Base-by-base conservation (phyloP, 768 basidiomycete species). In the Rhodotorula taiwanensis region DNA sequence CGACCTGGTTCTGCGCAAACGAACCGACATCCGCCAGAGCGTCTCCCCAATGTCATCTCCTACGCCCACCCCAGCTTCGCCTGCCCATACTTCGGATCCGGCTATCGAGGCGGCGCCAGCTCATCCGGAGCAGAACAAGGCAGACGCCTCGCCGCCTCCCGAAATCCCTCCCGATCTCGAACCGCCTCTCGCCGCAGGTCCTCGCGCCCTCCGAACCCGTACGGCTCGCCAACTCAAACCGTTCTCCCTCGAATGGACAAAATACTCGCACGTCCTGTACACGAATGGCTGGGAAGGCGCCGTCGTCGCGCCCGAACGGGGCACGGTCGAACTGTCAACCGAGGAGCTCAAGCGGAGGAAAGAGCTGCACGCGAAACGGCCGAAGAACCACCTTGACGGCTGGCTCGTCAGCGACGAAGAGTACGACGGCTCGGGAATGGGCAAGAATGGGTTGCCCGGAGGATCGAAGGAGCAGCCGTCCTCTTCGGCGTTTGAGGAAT, bases 241-340 rank as follows among this genome's bases (percentile, higher is more conserved):
- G 5, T 71, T 64, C 60, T 59, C 67, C 15, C 56, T 51, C 44
- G 71, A 71, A 44, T 62, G 66, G 31, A 44, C 59, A 5, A 31
- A 28, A n/a, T 72, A 72, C 58, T 55, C 59, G 0, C 34, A 39
- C 28, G 27, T 45, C 8, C 54, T 72, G 14, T 55, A 60, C 25
- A 30, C 30, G 23, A 69, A 68, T 47, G 62, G 65, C 0, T 72
- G 71, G 71, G 57, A 56, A 13, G 71, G 67, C 48, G 71, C 71
- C 5, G 68, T 72, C 33, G 62, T 72, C 11, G 36, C 36, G 36
- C 36, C 36, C 43, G 54, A 3, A 54, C 58, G 16, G 33, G 42
- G 11, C 31, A 31, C 14, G 7, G 56, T 52, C 4, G 65, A 67
- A 44, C n/a, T 43, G 33, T 56, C 53, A 4, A 36, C 55, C 0